Evolutionary conservation across 768 basidiomycete species (phyloP).

Genomic region (Russula abietina): DNA sequence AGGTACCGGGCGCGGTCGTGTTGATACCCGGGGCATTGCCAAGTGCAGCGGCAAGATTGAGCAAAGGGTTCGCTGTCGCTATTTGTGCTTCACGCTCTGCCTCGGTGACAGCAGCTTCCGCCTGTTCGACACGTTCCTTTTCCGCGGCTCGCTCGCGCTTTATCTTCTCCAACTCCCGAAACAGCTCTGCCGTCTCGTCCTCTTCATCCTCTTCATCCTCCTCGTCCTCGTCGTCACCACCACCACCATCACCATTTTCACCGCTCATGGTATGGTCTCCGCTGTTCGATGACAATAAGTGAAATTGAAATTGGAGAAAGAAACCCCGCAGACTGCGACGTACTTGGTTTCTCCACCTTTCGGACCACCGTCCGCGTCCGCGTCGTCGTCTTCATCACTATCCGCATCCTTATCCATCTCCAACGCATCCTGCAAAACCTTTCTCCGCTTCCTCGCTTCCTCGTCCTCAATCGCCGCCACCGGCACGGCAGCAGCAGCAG

Average conservation of each 20-base stretch:
- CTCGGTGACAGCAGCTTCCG: slow-evolving; percentile 55
- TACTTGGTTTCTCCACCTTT: slow-evolving; percentile 5
- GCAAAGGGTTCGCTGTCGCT: no score
- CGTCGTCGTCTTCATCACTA: slow-evolving; percentile 54
- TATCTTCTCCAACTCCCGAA: slow-evolving; percentile 95
- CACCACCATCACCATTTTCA: slow-evolving; percentile 36
- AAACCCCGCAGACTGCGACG: background rate
- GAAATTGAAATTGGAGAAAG: background rate
- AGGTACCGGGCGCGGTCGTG: no score
- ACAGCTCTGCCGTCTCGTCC: slow-evolving; percentile 87
- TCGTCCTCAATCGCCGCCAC: slow-evolving; percentile 45
- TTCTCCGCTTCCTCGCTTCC: slow-evolving; percentile 72
- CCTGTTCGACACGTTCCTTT: slow-evolving; percentile 74
- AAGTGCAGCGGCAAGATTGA: no score
- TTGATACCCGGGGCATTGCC: no score
- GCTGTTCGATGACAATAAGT: background rate
- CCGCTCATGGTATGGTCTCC: slow-evolving; percentile 26
- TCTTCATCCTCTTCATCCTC: slow-evolving; percentile 51
- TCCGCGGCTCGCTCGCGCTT: slow-evolving; percentile 94
- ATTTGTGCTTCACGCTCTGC: slow-evolving; percentile 70
- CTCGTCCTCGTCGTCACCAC: slow-evolving; percentile 47
- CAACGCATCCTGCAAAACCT: slow-evolving; percentile 77
- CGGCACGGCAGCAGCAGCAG: no score
- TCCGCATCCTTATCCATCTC: slow-evolving; percentile 90
- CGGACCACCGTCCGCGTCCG: slow-evolving; percentile 29